Evolutionary conservation across 1,284 basidiomycete genomes (phyloP), one percentile per base, ranked within the genome.

Genomic region (Trichosporon coremiiforme): DNA sequence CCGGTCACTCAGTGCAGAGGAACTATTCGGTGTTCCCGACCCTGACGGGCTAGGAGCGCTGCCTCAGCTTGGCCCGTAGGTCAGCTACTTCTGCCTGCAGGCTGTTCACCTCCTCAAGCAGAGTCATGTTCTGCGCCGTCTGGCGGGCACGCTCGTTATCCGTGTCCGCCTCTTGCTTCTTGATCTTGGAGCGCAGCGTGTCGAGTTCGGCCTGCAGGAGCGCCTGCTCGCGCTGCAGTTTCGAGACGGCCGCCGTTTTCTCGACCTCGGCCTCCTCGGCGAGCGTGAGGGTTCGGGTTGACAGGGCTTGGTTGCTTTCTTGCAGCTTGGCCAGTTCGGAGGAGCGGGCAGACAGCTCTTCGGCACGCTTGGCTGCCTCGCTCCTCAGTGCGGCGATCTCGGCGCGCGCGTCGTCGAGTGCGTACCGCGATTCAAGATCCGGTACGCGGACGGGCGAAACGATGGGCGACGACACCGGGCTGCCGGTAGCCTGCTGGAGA

Each of bases 301-400:
- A 92, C 45, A 95, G 87, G 2, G 86, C 83, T 70, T 90, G 88
- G 82, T 95, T 95, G 12, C 89, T 90, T 65, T 92, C 90, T 0
- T 87, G 87, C 38, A 95, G 87, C 74, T 92, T 88, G 62, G 85
- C 84, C 73, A 88, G 88, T 79, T 93, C 90, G 66, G 90, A 87
- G 5, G 88, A 87, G 2, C 89, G 88, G 0, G 88, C 86, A n/a
- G 81, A 86, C n/a, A 81, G 83, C 83, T 94, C 93, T 20, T 33
- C 57, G 29, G 36, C 9, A 7, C 13, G 36, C 36, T 38, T 38
- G 36, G 36, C 33, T 13, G 36, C 9, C 12, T 38, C 13, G 36
- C 36, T 38, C 9, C 57, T 31, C 29, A 62, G 31, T 1, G 57
- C 1, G 4, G 29, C 29, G 57, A 62, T n/a, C 38, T 71, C 66